These are phyloP conservation scores for Calonectria henricotiae DNA, from an alignment of 2,329 filamentous ascomycete species.

Conservation along the genomic window DNA sequence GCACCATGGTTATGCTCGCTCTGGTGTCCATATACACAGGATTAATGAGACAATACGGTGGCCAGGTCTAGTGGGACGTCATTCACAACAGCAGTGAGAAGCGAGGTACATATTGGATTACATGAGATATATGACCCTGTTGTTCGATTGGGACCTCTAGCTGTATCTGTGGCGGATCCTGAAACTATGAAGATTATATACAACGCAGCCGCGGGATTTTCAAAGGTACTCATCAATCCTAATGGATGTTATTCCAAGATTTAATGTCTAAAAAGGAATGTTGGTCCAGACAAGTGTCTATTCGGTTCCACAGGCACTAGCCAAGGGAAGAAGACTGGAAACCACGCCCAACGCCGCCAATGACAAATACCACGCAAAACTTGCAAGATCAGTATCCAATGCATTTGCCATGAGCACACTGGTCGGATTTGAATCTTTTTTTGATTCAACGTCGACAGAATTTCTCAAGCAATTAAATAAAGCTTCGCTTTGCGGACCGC, in stretches of 20 bases:
- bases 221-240: not conserved
- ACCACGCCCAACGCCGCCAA: conserved; percentile 7
- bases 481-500: not conserved
- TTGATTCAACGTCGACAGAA: not conserved
- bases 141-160: not conserved
- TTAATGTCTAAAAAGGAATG: not conserved
- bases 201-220: conserved; percentile 6
- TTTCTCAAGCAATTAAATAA: not conserved
- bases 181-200: conserved; percentile 4
- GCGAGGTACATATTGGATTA: not conserved
- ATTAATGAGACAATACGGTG: not conserved
- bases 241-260: no score
- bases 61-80: no score
- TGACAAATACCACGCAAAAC: conserved; percentile 14
- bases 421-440: conserved; percentile 11
- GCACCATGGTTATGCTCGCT: conserved; percentile 11
- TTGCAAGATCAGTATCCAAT: not conserved
- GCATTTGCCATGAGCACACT: conserved; percentile 13
- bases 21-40: not conserved
- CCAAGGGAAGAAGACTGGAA: not conserved
- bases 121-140: not conserved
- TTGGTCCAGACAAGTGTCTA: not conserved
- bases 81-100: not conserved
- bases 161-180: not conserved
- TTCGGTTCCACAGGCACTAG: not conserved